Evolutionary conservation across 768 basidiomycete genomes (phyloP), one percentile per base, ranked within the genome.

Genomic region (Podaxis sp.): DNA sequence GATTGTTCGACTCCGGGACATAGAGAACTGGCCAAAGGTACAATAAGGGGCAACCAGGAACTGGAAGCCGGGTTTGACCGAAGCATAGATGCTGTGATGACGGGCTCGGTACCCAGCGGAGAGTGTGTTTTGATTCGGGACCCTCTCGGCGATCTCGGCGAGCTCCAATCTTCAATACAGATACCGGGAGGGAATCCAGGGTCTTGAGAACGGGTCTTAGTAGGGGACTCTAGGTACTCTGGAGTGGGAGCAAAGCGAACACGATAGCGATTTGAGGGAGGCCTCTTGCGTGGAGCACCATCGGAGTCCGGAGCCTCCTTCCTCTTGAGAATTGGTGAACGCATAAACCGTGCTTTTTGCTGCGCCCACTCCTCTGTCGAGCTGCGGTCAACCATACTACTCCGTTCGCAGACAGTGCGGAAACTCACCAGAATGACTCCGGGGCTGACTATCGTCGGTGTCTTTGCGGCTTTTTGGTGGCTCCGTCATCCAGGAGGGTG

Each of bases 111-210:
- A 33, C 2, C 33, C 33, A 33, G 33, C 8, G 8, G 2, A 22
- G 33, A 26, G 10, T 22, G 58, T 15, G 11, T 37, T 6, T 17
- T 15, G 38, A 4, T 3, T 5, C 38, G 40, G 26, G 26, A 17
- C 11, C 3, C 17, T 17, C 28, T 22, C 4, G 52, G 20, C 36
- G 41, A 30, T 3, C 20, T 41, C 26, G 53, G 40, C 5, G 38
- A 50, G 26, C 60, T 62, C 60, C 60, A 62, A 36, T 62, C 60
- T 55, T 62, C 60, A 24, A 62, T 26, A 22, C 44, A 41, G 33
- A 62, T 62, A 4, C 22, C 49, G 17, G 60, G 60, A 36, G 44
- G 44, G 4, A 17, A 13, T 2, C 15, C 13, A 20, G 53, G 12
- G 10, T 48, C 30, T 15, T 55, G 26, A 22, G 40, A 46, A 36